Conservation (phyloP, 2,329 filamentous ascomycete genomes). For the Reticulascus tulasneorum region DNA sequence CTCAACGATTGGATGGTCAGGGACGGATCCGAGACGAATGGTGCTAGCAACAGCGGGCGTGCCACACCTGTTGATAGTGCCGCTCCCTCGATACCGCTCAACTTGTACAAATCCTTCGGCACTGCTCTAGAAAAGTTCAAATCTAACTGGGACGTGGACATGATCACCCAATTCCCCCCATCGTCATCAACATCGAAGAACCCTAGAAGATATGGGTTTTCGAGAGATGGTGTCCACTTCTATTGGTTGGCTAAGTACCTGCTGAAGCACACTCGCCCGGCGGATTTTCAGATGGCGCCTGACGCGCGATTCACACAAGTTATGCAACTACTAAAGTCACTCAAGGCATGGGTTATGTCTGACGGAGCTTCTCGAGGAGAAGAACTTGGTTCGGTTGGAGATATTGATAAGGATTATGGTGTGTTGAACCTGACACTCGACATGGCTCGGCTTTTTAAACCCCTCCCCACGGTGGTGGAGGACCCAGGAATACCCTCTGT, state of each 20-base stretch:
- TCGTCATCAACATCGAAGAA: constrained; percentile 40
- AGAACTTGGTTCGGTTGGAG: constrained; percentile 63
- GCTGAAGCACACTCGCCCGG: constrained; percentile 52
- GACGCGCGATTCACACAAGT: constrained; percentile 58
- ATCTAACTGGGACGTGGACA: constrained; percentile 65
- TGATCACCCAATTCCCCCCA: constrained; percentile 62
- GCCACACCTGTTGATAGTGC: constrained; percentile 40
- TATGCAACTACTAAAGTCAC: constrained; percentile 56
- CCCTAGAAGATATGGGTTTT: constrained; percentile 62
- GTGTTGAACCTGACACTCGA: constrained; percentile 61
- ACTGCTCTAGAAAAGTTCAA: constrained; percentile 70
- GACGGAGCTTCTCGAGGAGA: constrained; percentile 64
- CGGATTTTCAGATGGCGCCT: constrained; percentile 51
- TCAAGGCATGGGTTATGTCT: constrained; percentile 56
- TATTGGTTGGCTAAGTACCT: constrained; percentile 68
- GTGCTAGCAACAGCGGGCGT: constrained; percentile 36
- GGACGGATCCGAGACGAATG: constrained; percentile 30
- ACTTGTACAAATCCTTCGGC: constrained; percentile 43
- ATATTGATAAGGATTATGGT: constrained; percentile 65
- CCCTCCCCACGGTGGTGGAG: constrained; percentile 44
- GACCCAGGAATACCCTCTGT: constrained; percentile 37
- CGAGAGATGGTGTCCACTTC: constrained; percentile 67
- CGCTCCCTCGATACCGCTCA: constrained; percentile 35
- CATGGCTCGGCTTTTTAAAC: constrained; percentile 68
- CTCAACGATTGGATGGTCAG: constrained; percentile 55